Evolutionary conservation across 164 flowering plant species (phyloP), one percentile per base, ranked within the genome.

Genomic region (Tinospora cordifolia): DNA sequence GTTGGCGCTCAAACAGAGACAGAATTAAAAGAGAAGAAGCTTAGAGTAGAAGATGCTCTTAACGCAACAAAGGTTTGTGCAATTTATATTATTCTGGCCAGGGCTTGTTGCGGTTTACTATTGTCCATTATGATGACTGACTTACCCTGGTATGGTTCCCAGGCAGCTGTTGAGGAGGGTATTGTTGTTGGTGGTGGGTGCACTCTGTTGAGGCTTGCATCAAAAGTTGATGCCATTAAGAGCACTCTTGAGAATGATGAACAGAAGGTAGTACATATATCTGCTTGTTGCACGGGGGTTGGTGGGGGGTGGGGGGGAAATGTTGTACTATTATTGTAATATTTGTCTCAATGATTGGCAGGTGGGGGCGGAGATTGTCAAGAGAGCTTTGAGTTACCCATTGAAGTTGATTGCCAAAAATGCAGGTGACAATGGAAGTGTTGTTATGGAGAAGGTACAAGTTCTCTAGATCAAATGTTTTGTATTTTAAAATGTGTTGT

Each of bases 1-100:
- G 97, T 94, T 81, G 98, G 99, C 68, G 99, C 99, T 17, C 99
- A 94, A 83, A 94, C 99, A 63, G 99, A 94, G 75, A 92, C 97
- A 24, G 99, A 94, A 77, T 80, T 94, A 59, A 94, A 92, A 76
- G 99, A 92, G 66, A 92, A 94, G 90, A 89, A 94, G 69, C 74
- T 94, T 80, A 89, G 99, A 77, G 99, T 94, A 36, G 99, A 94
- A 78, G 99, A 94, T 85, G 99, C 99, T 69, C 91, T 92, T 47
- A 94, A 94, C 79, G 99, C 99, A 36, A 92, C 99, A 27, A 94
- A 92, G 98, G 98, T 89, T 79, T 22, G 19, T 57, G 47, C 59
- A 10, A 40, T 1, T 46, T 38, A 6, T 40, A 17, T n/a, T n/a
- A 51, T 6, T 51, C 59, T 51, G 15, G 26, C 39, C 13, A 17